Conservation (phyloP, 148 eudicot genomes). For the Euryodendron excelsum region DNA sequence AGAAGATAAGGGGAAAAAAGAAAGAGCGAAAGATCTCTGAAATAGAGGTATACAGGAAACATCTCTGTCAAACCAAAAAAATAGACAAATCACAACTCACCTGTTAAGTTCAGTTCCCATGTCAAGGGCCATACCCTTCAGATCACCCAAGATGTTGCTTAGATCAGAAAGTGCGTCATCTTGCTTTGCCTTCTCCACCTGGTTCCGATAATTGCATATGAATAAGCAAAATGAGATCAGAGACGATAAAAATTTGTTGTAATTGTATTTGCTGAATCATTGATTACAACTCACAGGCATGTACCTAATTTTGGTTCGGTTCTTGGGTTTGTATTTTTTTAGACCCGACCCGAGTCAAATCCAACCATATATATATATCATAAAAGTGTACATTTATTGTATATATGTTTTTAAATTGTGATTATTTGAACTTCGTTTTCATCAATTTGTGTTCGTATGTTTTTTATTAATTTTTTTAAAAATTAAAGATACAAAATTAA, state of each 20-base stretch:
- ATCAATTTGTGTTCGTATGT: too few relatives aligned
- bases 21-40: neutral
- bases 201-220: slow-evolving; percentile 4
- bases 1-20: neutral
- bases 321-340: too few relatives aligned
- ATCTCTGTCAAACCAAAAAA: neutral
- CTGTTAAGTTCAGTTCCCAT: slow-evolving; percentile 88
- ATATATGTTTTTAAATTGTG: too few relatives aligned
- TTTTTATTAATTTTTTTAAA: too few relatives aligned
- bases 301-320: too few relatives aligned
- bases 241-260: neutral
- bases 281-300: too few relatives aligned
- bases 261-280: neutral
- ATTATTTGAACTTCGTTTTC: too few relatives aligned
- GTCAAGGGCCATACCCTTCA: slow-evolving; percentile 89
- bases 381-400: too few relatives aligned
- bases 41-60: neutral
- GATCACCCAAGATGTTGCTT: slow-evolving; percentile 74
- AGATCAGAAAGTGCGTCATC: slow-evolving; percentile 72
- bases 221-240: neutral
- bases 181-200: slow-evolving; percentile 87
- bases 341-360: too few relatives aligned
- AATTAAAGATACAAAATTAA: too few relatives aligned
- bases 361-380: too few relatives aligned
- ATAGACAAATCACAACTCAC: slow-evolving; percentile 30